Base-by-base conservation (phyloP, 176 grass and related monocot species). In the Rhynchospora tenuis region DNA sequence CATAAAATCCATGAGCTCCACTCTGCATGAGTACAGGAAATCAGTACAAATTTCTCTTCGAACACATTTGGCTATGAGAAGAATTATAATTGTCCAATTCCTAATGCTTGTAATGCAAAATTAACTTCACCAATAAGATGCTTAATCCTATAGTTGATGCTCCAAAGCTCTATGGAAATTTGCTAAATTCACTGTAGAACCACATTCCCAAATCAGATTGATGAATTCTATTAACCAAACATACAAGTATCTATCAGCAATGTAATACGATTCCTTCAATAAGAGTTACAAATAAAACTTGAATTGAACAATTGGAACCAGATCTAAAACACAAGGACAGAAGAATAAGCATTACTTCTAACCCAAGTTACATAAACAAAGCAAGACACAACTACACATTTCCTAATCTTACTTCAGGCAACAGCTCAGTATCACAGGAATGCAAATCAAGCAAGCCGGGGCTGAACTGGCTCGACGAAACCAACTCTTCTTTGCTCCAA, bases 401-500 rank as follows among this genome's bases (percentile, higher is more conserved):
- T 79, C 33, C 13, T 68, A 58, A 5, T 61, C 82, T 93, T 89
- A 99, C 96, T 66, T 99, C 93, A 10, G 91, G 88, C 56, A 99
- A 92, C 31, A 99, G 91, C 88, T 99, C 96, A 8, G 93, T 99
- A 72, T 99, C 93, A 31, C 93, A 89, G 7, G 93, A 90, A 23
- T 99, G 96, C 67, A 99, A 89, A 86, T 99, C 96, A 84, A 99
- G 89, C 75, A 99, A 84, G 3, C 96, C 96, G 1, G 96, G 96
- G 51, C 96, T 99, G 80, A 93, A 85, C 86, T 95, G 91, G 80
- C 88, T 90, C 82, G 83, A 79, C 66, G 46, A 88, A 45, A 84
- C 87, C 83, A 76, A 46, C 51, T 83, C 55, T 26, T 88, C 82
- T 62, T 55, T 85, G 76, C 90, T 85, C 83, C 86, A 84, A 10